Percentiles rank a stretch among this genome's conserved stretches.
These are phyloP conservation scores for Wolfiporia cocos DNA, from an alignment of 1,284 basidiomycete species.

Conservation along the genomic window DNA sequence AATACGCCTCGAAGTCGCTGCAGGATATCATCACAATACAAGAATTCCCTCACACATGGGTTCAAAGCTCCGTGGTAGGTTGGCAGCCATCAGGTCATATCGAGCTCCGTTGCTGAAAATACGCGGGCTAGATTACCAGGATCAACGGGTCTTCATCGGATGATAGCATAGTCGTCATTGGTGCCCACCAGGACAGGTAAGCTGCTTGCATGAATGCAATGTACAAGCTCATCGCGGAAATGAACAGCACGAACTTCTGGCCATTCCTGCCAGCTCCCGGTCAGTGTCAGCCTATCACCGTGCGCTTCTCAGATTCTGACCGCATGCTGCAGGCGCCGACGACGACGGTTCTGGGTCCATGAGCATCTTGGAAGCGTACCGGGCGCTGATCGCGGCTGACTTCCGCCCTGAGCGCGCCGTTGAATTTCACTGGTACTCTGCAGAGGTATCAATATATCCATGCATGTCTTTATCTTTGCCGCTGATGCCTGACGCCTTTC, in stretches of 20 bases:
- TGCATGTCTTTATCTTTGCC: constrained; percentile 4
- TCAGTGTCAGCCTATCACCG: constrained; percentile 21
- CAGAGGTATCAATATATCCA: constrained; percentile 49
- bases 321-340: constrained; percentile 47
- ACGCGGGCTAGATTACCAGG: constrained; percentile 48
- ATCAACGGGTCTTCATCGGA: constrained; percentile 65
- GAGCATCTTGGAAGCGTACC: constrained; percentile 87
- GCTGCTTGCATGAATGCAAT: too few relatives aligned
- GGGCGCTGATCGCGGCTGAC: constrained; percentile 72
- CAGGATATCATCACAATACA: constrained; percentile 55
- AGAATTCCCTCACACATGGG: constrained; percentile 89
- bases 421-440: constrained; percentile 96
- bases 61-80: constrained; percentile 83
- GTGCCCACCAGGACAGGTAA: constrained; percentile 88
- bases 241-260: constrained; percentile 72
- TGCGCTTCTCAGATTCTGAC: constrained; percentile 1
- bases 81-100: constrained; percentile 1
- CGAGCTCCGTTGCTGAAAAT: constrained; percentile 12
- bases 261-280: constrained; percentile 88
- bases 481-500: constrained; percentile 5
- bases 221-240: too few relatives aligned
- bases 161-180: constrained; percentile 59
- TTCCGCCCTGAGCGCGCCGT: constrained; percentile 76
- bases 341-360: constrained; percentile 93
- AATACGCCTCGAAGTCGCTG: constrained; percentile 53